Evolutionary conservation across 805 yeast genomes (phyloP), one percentile per base, ranked within the genome.

Genomic region (Blastobotrys parvus): DNA sequence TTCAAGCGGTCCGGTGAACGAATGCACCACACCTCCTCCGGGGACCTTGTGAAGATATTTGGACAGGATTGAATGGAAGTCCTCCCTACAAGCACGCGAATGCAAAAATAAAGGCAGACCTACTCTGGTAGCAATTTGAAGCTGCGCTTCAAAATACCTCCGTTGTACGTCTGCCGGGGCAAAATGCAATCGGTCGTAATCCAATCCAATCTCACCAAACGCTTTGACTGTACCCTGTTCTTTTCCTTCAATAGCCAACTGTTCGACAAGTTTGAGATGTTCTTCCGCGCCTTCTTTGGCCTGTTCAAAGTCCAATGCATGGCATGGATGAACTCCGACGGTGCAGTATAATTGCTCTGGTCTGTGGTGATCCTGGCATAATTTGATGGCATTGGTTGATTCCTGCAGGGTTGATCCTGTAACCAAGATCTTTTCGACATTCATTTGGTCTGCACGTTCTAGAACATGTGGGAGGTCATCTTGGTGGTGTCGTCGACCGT

Each of bases 311-410:
- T 70, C 89, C 56, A 60, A 60, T 0, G 88, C 94, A 15, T 82
- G 69, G 62, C 98, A 90, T 0, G 99, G 99, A 65, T 92, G 99
- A 1, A 90, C 94, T 10, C 99, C 98, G 1, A 80, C 89, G 0
- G 98, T 92, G 19, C 83, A 76, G 47, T 65, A 73, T 23, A 80
- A 58, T 19, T 30, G 38, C 30, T 35, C 50, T 8, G 59, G 39
- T 21, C 49, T 55, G 11, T 43, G 41, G 44, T 64, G 61, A 39
- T 60, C 47, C 2, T 57, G 48, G 32, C 83, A 78, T 23, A 89
- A 56, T 13, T 69, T 71, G 15, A 84, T 60, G 5, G 88, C 82
- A n/a, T 68, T 65, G 29, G 59, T 54, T 17, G 89, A 77, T 53
- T 90, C 96, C 1, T 60, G 56, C 4, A 87, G 65, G 1, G 82